Evolutionary conservation across 2,329 filamentous ascomycete species (phyloP).

Genomic region (Colletotrichum lindemuthianum): DNA sequence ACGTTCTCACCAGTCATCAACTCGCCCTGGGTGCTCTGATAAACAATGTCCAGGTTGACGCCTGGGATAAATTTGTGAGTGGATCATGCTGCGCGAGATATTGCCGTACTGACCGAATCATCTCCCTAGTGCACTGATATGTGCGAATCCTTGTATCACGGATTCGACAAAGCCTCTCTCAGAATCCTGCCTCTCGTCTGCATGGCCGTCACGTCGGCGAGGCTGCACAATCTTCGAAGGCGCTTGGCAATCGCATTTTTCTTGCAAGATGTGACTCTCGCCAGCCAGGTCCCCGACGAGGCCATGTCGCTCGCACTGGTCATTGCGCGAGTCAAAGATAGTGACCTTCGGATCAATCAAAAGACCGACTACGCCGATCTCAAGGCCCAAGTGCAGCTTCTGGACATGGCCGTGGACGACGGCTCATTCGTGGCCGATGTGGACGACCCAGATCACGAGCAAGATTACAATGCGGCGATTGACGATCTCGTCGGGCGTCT

Average conservation of each 20-base stretch:
- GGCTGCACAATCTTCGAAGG: constrained; percentile 69
- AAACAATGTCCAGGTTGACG: constrained; percentile 48
- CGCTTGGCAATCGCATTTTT: constrained; percentile 73
- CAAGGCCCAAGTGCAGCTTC: constrained; percentile 70
- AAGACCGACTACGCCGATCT: constrained; percentile 76
- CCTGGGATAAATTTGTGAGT: constrained; percentile 57
- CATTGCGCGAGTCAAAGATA: constrained; percentile 55
- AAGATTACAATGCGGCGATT: constrained; percentile 74
- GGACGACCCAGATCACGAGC: constrained; percentile 44
- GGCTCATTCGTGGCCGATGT: constrained; percentile 50
- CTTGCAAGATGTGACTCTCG: constrained; percentile 59
- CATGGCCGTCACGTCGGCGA: constrained; percentile 63
- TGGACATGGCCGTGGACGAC: constrained; percentile 80
- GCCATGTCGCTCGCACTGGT: constrained; percentile 55
- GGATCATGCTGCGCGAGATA: neutral
- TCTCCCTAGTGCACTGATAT: constrained; percentile 59
- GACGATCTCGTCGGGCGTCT: constrained; percentile 73
- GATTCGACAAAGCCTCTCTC: constrained; percentile 60
- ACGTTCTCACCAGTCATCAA: constrained; percentile 52
- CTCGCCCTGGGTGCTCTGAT: constrained; percentile 56
- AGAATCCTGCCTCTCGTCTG: constrained; percentile 67
- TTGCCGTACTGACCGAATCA: constrained; percentile 25
- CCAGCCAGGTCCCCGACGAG: constrained; percentile 52
- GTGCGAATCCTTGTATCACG: constrained; percentile 56
- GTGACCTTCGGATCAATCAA: constrained; percentile 62